Base-by-base conservation (phyloP, 352 stramenopile species). In the Globisporangium spiculum region DNA sequence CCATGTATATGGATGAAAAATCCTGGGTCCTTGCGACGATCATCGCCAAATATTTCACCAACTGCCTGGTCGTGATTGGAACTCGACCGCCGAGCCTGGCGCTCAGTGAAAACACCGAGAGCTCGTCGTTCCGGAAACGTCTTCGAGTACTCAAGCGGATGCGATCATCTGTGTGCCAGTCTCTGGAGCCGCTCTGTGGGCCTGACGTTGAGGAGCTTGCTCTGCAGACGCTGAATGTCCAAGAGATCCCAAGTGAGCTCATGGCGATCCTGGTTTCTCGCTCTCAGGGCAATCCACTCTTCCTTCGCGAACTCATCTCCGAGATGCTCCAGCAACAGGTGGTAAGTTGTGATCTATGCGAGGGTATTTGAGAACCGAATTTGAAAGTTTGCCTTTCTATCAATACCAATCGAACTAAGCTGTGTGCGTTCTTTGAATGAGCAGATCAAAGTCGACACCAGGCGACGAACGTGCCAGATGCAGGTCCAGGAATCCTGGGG, bases 1-100 rank as follows among this genome's bases (percentile, higher is more conserved):
- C 88, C 18, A 94, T 94, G 86, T 86, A 93, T 65, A 94, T 94
- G 85, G 88, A 96, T 62, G 86, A 89, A 61, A 90, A 92, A 71
- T 93, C 84, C 41, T 96, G 88, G 88, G 81, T 84, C 32, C 63
- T 96, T n/a, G 75, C 89, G 10, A 84, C 86, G 12, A 91, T 91
- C 48, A 81, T 94, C 38, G 84, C 83, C 9, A 92, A 94, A 67
- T 94, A 96, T 59, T 94, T 94, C 55, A 94, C 86, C 1, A 96
- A 96, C 67, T 94, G 85, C 50, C 61, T 94, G 59, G 73, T 94
- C 2, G 78, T 94, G 24, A 69, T 94, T 36, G 84, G 81, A 8
- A 92, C 85, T 2, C 75, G 86, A 24, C 85, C 88, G 46, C 88
- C 88, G 6, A 92, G 84, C 44, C 65, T 88, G 20, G 84, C 79